phyloP scores from a whole-genome alignment of 495 filamentous ascomycete species.

The Poronia punctata region DNA sequence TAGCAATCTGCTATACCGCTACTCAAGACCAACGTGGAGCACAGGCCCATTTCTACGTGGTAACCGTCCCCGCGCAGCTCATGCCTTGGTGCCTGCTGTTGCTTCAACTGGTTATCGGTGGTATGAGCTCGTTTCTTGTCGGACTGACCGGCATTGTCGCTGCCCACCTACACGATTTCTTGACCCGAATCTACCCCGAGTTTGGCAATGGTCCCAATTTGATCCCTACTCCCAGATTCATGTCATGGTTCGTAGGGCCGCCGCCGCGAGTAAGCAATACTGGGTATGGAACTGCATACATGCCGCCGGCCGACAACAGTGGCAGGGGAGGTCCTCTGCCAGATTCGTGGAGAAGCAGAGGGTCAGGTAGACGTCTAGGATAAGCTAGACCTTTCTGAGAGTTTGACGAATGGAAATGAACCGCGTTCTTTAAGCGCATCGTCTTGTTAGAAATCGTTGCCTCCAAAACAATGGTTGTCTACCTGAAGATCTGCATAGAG shows the following conservation, averaged over 20 bases:
- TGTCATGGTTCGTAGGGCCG: slow-evolving; percentile 54
- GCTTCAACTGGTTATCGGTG: slow-evolving; percentile 56
- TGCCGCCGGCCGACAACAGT: slow-evolving; percentile 30
- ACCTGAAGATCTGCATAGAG: too few species aligned
- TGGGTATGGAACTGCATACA: slow-evolving; percentile 54
- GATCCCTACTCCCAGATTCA: slow-evolving; percentile 58
- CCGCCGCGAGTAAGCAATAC: slow-evolving; percentile 34
- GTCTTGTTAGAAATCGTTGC: too few species aligned
- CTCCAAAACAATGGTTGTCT: too few species aligned
- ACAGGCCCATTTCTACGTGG: slow-evolving; percentile 63
- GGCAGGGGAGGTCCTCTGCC: slow-evolving; percentile 38
- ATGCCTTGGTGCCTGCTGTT: slow-evolving; percentile 71
- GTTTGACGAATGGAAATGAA: too few species aligned
- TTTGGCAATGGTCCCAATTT: slow-evolving; percentile 73
- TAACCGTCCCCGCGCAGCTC: slow-evolving; percentile 67
- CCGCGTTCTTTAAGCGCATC: too few species aligned
- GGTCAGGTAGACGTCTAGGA: slow-evolving; percentile 63
- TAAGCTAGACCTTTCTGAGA: too few species aligned
- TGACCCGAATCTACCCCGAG: slow-evolving; percentile 72
- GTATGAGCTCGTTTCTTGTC: slow-evolving; percentile 37
- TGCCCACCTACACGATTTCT: slow-evolving; percentile 80
- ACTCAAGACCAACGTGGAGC: slow-evolving; percentile 71
- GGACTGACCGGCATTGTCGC: slow-evolving; percentile 67
- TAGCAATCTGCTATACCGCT: slow-evolving; percentile 75
- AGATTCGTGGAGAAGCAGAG: slow-evolving; percentile 58